Conservation (phyloP, 805 yeast species). For the Candida quercuum region DNA sequence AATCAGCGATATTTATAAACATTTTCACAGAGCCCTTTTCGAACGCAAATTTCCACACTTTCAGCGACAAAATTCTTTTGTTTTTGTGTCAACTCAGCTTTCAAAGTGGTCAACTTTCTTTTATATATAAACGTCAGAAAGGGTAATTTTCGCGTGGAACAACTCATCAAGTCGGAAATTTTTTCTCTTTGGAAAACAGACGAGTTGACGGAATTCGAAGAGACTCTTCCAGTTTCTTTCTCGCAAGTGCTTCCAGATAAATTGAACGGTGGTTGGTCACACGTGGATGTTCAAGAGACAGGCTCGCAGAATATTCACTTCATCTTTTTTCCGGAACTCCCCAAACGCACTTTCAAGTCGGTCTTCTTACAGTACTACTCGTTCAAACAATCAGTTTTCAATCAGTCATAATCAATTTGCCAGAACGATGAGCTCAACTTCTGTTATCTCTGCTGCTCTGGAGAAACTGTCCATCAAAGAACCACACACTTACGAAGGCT, state of each 20-base stretch:
- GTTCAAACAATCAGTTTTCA: background rate
- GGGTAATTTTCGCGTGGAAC: background rate
- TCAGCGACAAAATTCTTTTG: too few species aligned
- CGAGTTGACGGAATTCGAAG: too few species aligned
- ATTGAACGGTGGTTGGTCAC: too few species aligned
- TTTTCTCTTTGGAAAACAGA: too few species aligned
- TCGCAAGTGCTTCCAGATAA: too few species aligned
- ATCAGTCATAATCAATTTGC: background rate
- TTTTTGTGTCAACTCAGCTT: too few species aligned
- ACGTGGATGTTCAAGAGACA: conserved; percentile 1
- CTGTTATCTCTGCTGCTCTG: conserved; percentile 26
- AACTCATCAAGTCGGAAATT: background rate
- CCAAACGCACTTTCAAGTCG: background rate
- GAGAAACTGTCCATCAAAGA: conserved; percentile 29
- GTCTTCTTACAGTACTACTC: background rate
- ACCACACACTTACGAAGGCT: conserved; percentile 47
- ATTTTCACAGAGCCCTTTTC: too few species aligned
- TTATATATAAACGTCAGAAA: too few species aligned
- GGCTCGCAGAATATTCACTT: background rate
- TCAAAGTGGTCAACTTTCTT: too few species aligned
- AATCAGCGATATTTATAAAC: too few species aligned
- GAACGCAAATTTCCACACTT: too few species aligned
- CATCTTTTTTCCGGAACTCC: background rate
- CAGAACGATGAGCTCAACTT: conserved; percentile 19
- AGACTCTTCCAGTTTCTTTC: too few species aligned